Conservation (phyloP, 352 stramenopile genomes). For the Blastocystis sp. region DNA sequence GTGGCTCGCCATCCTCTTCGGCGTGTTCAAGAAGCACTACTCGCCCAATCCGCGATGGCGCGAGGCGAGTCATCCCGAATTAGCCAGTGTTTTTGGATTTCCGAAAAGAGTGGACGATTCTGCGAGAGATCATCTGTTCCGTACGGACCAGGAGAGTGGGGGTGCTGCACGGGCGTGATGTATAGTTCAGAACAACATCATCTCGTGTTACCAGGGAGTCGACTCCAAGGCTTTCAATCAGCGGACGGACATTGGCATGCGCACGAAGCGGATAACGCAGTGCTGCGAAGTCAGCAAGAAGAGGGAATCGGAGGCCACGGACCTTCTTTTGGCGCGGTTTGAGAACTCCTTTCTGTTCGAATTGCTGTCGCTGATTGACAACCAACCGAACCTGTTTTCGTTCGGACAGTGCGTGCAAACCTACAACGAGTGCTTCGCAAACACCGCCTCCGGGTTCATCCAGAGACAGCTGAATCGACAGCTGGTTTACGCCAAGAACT, state of each 20-base stretch:
- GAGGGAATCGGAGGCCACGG: constrained; percentile 23
- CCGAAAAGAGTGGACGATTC: neutral
- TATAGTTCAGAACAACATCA: constrained; percentile 45
- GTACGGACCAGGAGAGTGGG: constrained; percentile 22
- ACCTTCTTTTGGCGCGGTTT: constrained; percentile 13
- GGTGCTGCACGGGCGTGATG: neutral
- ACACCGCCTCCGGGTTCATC: neutral
- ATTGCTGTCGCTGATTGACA: neutral
- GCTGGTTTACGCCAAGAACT: neutral
- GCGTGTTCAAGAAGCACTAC: neutral
- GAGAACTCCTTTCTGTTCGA: constrained; percentile 28
- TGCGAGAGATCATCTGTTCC: neutral
- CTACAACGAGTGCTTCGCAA: constrained; percentile 6
- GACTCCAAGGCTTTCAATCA: constrained; percentile 37
- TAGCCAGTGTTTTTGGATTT: neutral
- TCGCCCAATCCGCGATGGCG: neutral
- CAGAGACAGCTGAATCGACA: neutral
- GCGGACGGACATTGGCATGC: constrained; percentile 22
- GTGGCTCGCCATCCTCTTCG: constrained; percentile 44
- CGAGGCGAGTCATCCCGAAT: neutral
- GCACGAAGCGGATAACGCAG: constrained; percentile 30
- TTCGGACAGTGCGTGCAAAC: neutral
- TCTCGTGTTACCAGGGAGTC: constrained; percentile 19
- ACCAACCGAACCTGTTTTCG: neutral
- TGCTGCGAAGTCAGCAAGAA: constrained; percentile 14